Evolutionary conservation across 78 protist species (phyloP).

Genomic region (Parvularia atlantis): DNA sequence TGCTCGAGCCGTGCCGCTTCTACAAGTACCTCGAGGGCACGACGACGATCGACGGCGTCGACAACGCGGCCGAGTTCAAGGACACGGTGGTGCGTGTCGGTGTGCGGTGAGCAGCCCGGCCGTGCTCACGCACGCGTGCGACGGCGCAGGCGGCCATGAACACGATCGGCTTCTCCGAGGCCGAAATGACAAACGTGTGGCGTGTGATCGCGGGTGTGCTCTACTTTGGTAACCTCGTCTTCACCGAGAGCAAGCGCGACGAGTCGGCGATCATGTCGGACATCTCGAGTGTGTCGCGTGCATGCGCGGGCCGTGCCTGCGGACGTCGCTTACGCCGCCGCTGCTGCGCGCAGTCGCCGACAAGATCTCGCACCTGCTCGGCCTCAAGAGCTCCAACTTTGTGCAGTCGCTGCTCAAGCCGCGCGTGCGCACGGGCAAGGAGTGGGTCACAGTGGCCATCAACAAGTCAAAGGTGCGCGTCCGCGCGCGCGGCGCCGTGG

Average conservation of each 20-base stretch:
- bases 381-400: conserved; percentile 18
- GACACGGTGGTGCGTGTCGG: conserved; percentile 7
- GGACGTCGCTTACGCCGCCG: conserved; percentile 30
- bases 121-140: no score
- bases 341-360: conserved; percentile 10
- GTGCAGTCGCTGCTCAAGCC: conserved; percentile 36
- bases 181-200: conserved; percentile 37
- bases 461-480: no score
- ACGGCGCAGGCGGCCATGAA: conserved; percentile 63
- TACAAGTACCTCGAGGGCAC: conserved; percentile 17
- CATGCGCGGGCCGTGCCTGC: conserved; percentile 24
- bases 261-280: conserved; percentile 37
- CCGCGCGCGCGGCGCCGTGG: no score
- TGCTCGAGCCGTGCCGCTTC: not conserved
- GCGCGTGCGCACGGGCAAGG: conserved; percentile 65
- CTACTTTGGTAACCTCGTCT: conserved; percentile 67
- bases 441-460: no score
- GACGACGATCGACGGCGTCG: conserved; percentile 32
- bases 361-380: conserved; percentile 18
- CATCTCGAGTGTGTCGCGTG: conserved; percentile 20
- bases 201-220: conserved; percentile 63
- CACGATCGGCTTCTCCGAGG: conserved; percentile 51
- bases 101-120: no score
- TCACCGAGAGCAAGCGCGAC: conserved; percentile 34
- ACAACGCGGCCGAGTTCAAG: conserved; percentile 50